Percentiles rank a stretch among this genome's conserved stretches.
These are phyloP conservation scores for Pythium chondricola DNA, from an alignment of 352 stramenopile genomes.

Conservation along the genomic window DNA sequence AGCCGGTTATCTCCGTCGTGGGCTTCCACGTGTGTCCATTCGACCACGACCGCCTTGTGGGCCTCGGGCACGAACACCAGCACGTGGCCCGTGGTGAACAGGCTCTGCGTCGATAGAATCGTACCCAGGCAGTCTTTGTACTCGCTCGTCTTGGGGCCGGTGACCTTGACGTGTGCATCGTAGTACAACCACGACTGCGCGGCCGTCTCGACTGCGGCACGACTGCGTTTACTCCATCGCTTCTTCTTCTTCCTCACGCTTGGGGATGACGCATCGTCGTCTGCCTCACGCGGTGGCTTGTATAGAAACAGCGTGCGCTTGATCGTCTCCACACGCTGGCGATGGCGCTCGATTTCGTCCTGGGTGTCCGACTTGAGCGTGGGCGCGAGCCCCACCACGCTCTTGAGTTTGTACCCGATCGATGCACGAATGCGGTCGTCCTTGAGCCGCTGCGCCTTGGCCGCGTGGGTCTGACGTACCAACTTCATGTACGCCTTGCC, in stretches of 20 bases:
- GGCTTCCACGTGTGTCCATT: constrained; percentile 43
- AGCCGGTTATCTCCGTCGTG: constrained; percentile 38
- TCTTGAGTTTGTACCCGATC: constrained; percentile 18
- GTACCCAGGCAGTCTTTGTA: constrained; percentile 40
- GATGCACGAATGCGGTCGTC: constrained; percentile 20
- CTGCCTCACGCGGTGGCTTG: constrained; percentile 7
- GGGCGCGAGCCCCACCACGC: constrained; percentile 17
- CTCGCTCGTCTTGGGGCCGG: constrained; percentile 20
- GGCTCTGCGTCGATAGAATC: constrained; percentile 60
- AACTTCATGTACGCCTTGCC: constrained; percentile 29
- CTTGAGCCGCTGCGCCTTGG: constrained; percentile 23
- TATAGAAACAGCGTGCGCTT: constrained; percentile 47
- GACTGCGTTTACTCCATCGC: constrained; percentile 41
- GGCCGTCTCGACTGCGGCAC: constrained; percentile 27
- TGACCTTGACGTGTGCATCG: constrained; percentile 43
- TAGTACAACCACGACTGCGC: constrained; percentile 44
- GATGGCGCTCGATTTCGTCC: constrained; percentile 31
- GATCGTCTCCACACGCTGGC: constrained; percentile 31
- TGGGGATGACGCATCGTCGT: background rate
- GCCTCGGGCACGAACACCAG: constrained; percentile 51
- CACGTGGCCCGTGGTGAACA: constrained; percentile 50
- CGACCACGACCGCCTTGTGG: constrained; percentile 49
- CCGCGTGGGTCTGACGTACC: constrained; percentile 20
- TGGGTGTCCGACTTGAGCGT: constrained; percentile 48
- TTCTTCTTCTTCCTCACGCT: constrained; percentile 21